Conservation (phyloP, 257 asterid genomes). For the Gentiana macrophylla region DNA sequence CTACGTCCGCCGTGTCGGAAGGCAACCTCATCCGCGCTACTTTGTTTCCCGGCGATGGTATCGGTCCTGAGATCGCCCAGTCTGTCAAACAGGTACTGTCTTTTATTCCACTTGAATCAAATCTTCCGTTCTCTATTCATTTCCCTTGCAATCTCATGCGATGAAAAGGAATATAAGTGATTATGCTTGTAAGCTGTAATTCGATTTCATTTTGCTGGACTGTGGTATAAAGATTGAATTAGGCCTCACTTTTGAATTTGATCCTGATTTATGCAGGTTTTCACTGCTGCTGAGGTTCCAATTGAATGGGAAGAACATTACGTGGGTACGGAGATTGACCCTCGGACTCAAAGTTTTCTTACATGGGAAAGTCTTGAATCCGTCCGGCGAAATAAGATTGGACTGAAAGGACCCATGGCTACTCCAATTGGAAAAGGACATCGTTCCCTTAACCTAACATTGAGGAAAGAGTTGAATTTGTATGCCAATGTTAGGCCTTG, state of each 20-base stretch:
- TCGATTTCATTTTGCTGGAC: background rate
- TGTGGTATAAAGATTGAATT: background rate
- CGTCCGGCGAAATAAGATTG: constrained; percentile 72
- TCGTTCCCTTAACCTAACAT: constrained; percentile 89
- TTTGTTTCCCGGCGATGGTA: constrained; percentile 94
- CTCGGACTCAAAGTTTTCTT: constrained; percentile 89
- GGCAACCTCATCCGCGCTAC: constrained; percentile 79
- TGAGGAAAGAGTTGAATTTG: constrained; percentile 87
- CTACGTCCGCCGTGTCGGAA: constrained; percentile 22
- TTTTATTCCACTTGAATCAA: background rate
- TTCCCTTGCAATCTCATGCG: too few relatives aligned
- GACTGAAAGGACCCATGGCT: constrained; percentile 97
- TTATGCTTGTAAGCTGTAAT: background rate
- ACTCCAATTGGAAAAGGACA: constrained; percentile 97
- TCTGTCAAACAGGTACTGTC: constrained; percentile 58
- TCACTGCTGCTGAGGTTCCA: constrained; percentile 71
- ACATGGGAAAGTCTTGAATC: constrained; percentile 99
- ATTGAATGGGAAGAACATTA: constrained; percentile 96
- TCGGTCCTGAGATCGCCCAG: constrained; percentile 91
- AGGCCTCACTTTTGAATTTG: background rate
- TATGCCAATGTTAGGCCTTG: constrained; percentile 98
- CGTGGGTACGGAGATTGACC: constrained; percentile 82
- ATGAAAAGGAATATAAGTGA: background rate
- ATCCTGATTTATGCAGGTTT: constrained; percentile 36
- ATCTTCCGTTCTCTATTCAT: background rate